Evolutionary conservation across 768 basidiomycete species (phyloP).

Genomic region (Kwoniella pini): DNA sequence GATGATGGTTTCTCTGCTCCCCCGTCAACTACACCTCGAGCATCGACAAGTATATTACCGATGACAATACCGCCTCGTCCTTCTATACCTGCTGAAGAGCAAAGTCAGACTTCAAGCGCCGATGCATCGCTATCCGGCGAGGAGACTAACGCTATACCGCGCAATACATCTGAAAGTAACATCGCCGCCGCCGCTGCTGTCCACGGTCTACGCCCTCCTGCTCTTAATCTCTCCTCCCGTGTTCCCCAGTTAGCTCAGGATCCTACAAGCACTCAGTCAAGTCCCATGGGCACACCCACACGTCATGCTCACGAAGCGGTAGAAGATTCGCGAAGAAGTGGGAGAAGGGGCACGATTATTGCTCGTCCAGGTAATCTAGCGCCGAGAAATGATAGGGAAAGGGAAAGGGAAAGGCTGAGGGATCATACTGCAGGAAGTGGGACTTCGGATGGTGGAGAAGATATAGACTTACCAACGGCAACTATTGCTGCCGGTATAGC

Average conservation of each 20-base stretch:
- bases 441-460: slow-evolving; percentile 47
- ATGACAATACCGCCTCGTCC: slow-evolving; percentile 37
- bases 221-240: slow-evolving; percentile 34
- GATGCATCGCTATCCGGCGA: slow-evolving; percentile 40
- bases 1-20: slow-evolving; percentile 1
- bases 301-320: slow-evolving; percentile 17
- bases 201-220: slow-evolving; percentile 22
- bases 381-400: slow-evolving; percentile 29
- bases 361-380: slow-evolving; percentile 39
- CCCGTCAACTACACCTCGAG: slow-evolving; percentile 42
- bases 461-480: slow-evolving; percentile 41
- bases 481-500: slow-evolving; percentile 33
- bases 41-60: slow-evolving; percentile 30
- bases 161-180: slow-evolving; percentile 38
- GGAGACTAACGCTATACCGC: slow-evolving; percentile 30
- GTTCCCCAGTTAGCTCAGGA: slow-evolving; percentile 40
- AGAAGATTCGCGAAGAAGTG: slow-evolving; percentile 23
- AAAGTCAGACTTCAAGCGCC: slow-evolving; percentile 36
- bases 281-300: slow-evolving; percentile 51
- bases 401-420: slow-evolving; percentile 27
- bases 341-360: slow-evolving; percentile 48
- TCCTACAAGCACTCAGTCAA: slow-evolving; percentile 47
- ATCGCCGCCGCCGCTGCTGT: slow-evolving; percentile 21
- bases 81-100: slow-evolving; percentile 9
- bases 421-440: slow-evolving; percentile 42